phyloP scores from a whole-genome alignment of 495 filamentous ascomycete genomes.

The Alectoria sarmentosa region DNA sequence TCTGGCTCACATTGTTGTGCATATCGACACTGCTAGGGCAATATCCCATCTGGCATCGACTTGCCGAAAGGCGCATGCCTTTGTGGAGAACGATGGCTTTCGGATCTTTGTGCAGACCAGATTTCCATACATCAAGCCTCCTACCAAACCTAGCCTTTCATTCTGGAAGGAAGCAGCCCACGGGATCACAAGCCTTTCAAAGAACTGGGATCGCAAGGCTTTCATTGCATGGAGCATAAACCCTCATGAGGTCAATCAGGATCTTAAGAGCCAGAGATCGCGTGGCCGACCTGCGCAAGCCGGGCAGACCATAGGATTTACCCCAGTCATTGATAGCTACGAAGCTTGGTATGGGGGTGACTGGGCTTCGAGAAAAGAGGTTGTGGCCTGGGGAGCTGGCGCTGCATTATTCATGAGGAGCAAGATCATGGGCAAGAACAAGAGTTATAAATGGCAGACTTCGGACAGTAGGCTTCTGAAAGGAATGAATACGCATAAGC shows the following conservation, averaged over 20 bases:
- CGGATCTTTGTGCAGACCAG: conserved; percentile 48
- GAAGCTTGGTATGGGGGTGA: conserved; percentile 44
- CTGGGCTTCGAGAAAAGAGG: conserved; percentile 51
- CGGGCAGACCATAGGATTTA: conserved; percentile 58
- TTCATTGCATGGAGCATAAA: conserved; percentile 49
- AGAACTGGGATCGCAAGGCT: conserved; percentile 53
- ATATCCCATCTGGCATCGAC: conserved; percentile 44
- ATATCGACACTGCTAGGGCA: conserved; percentile 46
- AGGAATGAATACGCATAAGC: conserved; percentile 25
- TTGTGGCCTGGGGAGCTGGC: conserved; percentile 56
- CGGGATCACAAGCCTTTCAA: conserved; percentile 50
- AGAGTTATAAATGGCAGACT: conserved; percentile 13
- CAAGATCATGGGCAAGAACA: conserved; percentile 27
- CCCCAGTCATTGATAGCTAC: conserved; percentile 54
- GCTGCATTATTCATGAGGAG: conserved; percentile 47
- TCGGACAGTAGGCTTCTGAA: conserved; percentile 20
- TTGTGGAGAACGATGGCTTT: conserved; percentile 49
- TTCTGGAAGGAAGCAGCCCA: conserved; percentile 49
- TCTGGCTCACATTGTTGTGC: conserved; percentile 46
- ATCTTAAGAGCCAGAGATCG: neutral
- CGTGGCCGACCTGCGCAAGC: conserved; percentile 18
- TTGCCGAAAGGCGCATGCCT: conserved; percentile 43
- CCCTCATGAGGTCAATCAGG: conserved; percentile 27
- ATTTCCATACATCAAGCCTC: conserved; percentile 40
- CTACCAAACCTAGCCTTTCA: conserved; percentile 18